These are phyloP conservation scores for Candida xiaguanensis DNA, from an alignment of 805 yeast species.

Conservation along the genomic window DNA sequence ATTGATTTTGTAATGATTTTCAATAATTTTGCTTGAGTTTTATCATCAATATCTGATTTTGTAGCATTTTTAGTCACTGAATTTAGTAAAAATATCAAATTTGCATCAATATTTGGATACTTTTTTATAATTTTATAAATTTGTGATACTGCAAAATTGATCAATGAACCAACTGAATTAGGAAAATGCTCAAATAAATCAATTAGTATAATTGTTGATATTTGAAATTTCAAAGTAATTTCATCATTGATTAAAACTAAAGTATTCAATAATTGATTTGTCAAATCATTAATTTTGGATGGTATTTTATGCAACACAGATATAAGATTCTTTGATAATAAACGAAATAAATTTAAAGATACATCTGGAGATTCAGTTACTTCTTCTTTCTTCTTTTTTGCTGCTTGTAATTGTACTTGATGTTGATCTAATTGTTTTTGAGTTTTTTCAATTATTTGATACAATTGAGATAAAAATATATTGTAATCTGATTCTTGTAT, in stretches of 20 bases:
- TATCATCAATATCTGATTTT: constrained; percentile 38
- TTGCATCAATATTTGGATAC: constrained; percentile 20
- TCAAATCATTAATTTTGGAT: constrained; percentile 33
- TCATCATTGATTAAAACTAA: constrained; percentile 13
- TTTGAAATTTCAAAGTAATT: constrained; percentile 15
- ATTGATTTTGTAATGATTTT: constrained; percentile 30
- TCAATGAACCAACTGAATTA: constrained; percentile 31
- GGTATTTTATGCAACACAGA: constrained; percentile 27
- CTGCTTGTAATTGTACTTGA: constrained; percentile 8
- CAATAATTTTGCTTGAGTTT: constrained; percentile 31
- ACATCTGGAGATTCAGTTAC: background rate
- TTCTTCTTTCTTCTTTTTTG: constrained; percentile 9
- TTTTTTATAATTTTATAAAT: constrained; percentile 39
- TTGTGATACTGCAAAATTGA: constrained; percentile 30
- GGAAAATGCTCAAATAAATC: constrained; percentile 38
- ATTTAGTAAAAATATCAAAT: constrained; percentile 28
- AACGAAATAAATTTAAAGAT: constrained; percentile 20
- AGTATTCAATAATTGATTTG: constrained; percentile 30
- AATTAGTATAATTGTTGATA: constrained; percentile 28
- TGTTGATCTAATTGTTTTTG: constrained; percentile 11
- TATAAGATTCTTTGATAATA: constrained; percentile 27
- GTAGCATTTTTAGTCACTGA: constrained; percentile 32
- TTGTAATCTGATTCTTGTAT: constrained; percentile 13
- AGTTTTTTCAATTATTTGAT: constrained; percentile 22
- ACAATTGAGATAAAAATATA: constrained; percentile 19